Evolutionary conservation across 179 eudicot genomes (phyloP).

Genomic region (Dionaea muscipula): DNA sequence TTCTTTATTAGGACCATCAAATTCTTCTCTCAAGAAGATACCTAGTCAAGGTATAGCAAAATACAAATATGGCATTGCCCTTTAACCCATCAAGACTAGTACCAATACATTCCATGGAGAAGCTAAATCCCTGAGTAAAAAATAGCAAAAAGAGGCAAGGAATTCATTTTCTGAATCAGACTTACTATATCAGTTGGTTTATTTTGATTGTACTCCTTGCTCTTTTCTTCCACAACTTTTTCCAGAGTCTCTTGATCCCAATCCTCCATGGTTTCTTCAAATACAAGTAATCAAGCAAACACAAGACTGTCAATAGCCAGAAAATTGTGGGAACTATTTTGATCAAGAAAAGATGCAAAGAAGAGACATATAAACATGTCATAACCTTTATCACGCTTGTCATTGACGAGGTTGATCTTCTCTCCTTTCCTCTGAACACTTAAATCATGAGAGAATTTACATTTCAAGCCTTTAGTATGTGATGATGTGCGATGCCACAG

Average conservation of each 20-base stretch:
- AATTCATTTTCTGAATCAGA: neutral
- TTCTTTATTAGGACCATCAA: no score
- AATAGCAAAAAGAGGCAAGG: neutral
- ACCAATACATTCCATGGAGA: neutral
- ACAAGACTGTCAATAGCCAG: slow-evolving; percentile 7
- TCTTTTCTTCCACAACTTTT: slow-evolving; percentile 75
- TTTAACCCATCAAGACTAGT: no score
- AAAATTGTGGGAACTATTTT: neutral
- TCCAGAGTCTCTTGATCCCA: slow-evolving; percentile 91
- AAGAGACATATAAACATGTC: neutral
- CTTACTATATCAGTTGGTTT: slow-evolving; percentile 91
- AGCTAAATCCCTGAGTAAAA: neutral
- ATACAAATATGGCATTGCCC: no score
- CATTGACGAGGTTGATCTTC: slow-evolving; percentile 83
- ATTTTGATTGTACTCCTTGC: slow-evolving; percentile 83
- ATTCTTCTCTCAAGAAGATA: no score
- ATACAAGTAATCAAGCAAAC: slow-evolving; percentile 4
- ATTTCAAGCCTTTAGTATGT: slow-evolving; percentile 92
- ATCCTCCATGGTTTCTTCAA: slow-evolving; percentile 76
- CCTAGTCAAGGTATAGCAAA: no score
- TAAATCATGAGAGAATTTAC: slow-evolving; percentile 94
- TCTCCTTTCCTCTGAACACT: slow-evolving; percentile 94
- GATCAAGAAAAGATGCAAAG: neutral
- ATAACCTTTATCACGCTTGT: slow-evolving; percentile 77
- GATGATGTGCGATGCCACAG: no score